Evolutionary conservation across 345 rosid species (phyloP), one percentile per base, ranked within the genome.

Genomic region (Mercurialis annua): DNA sequence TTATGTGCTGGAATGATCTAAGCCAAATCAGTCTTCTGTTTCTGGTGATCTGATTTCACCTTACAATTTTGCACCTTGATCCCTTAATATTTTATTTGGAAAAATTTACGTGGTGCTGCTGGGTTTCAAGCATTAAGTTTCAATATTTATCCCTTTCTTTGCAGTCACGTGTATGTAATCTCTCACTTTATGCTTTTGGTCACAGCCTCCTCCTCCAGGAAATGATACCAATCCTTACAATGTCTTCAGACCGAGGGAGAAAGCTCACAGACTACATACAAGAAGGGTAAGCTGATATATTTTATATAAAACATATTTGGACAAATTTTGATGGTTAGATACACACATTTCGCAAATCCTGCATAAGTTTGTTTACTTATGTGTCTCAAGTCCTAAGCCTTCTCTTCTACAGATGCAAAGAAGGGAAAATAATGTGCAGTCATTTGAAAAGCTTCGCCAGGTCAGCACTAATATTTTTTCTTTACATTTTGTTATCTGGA

Each of bases 361-460:
- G 21, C 16, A 15, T 26, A 65, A 27, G 31, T 33, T 34, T 46
- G 34, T 49, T 24, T 50, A 23, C 52, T 43, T 33, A 12, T 52
- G n/a, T 56, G 40, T 67, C 51, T 66, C 36, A 62, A 66, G 34
- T 24, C 9, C 55, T 64, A 27, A 16, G n/a, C 53, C 26, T 33
- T 74, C 48, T 65, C 55, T 72, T 72, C n/a, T 64, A 20, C 74
- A 94, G 97, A 91, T 94, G 99, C 99, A 91, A 76, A 83, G 99
- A 81, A 94, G 99, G 81, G 99, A 94, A 84, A 94, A 94, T 78
- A 94, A 91, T 70, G 97, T 91, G 68, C 99, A 91, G 75, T 94
- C 96, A 66, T 94, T 94, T 81, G 97, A 94, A 80, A 94, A 94
- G 88, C 92, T 94, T 78, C 96, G 99, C 48, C 99, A 94, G 88